Evolutionary conservation across 495 filamentous ascomycete genomes (phyloP), one percentile per base, ranked within the genome.

Genomic region (Lepraria neglecta): DNA sequence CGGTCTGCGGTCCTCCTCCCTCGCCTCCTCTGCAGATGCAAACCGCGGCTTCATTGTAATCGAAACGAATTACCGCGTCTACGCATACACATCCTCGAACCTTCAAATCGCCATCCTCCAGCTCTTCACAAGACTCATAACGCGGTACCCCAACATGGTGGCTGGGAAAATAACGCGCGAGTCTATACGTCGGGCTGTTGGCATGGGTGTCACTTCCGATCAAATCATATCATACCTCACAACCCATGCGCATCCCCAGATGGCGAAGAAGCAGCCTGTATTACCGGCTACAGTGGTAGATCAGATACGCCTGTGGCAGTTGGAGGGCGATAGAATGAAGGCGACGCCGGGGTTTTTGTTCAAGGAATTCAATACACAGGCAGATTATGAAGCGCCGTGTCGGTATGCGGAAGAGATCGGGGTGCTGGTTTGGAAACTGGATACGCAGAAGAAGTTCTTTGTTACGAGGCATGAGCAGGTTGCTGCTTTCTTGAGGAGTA

Each of bases 11-110:
- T 83, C 76, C 65, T 79, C 85, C 35, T 78, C 76, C 42, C 46
- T 64, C 31, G 78, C 78, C 19, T 77, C 68, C 11, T 64, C 74
- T 11, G 64, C 70, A 51, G 70, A 70, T 64, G 73, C 76, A 63
- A 79, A 75, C 38, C 70, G 74, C 11, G 92, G 92, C 42, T 92
- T 91, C 77, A 90, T 98, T 68, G 88, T 98, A 66, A 80, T 97
- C 66, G 94, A 98, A 78, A 98, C 94, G n/a, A 98, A 98, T 76
- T 97, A 97, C 76, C 89, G 94, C 31, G 74, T 98, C 65, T 98
- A 98, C 75, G 94, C 94, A 35, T 98, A 97, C 76, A 97, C 95
- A 6, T 84, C 84, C 28, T 96, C 91, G 0, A 89, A 90, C 0
- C 81, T 98, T 0, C 91, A 95, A 71, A 97, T 97, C 65, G 89